Conservation (phyloP, 106 monocot species). For the Acorus gramineus region DNA sequence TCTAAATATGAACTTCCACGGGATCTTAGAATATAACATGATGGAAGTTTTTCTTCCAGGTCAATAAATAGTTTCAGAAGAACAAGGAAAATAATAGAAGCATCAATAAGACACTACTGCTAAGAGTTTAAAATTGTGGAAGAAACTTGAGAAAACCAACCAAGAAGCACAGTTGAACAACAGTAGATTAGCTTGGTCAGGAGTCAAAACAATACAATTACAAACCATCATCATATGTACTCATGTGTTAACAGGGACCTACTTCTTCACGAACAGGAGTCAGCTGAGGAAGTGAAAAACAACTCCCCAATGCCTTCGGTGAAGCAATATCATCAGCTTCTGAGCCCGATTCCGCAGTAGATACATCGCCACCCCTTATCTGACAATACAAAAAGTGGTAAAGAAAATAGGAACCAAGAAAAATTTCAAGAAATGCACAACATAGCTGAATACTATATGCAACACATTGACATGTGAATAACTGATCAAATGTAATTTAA, state of each 20-base stretch:
- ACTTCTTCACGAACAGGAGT: conserved; percentile 73
- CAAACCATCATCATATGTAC: too few relatives aligned
- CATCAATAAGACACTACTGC: too few relatives aligned
- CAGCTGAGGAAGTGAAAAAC: conserved; percentile 31
- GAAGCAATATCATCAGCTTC: conserved; percentile 65
- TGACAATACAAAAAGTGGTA: conserved; percentile 10
- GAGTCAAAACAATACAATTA: too few relatives aligned
- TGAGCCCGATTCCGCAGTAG: conserved; percentile 71
- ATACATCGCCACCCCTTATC: conserved; percentile 62
- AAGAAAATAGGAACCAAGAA: background rate
- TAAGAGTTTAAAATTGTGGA: too few relatives aligned
- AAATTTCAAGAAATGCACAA: background rate
- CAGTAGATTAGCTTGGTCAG: background rate
- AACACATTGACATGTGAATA: too few relatives aligned
- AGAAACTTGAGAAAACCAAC: too few relatives aligned
- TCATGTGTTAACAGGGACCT: background rate
- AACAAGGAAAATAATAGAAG: too few relatives aligned
- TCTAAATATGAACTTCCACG: too few relatives aligned
- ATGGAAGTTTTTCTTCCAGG: too few relatives aligned
- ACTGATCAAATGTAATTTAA: too few relatives aligned
- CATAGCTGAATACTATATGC: background rate
- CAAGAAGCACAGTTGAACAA: background rate
- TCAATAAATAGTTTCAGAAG: too few relatives aligned
- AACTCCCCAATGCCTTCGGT: conserved; percentile 25
- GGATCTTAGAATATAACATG: too few relatives aligned